Conservation (phyloP, 768 basidiomycete genomes). For the Tylopilus intermedius region DNA sequence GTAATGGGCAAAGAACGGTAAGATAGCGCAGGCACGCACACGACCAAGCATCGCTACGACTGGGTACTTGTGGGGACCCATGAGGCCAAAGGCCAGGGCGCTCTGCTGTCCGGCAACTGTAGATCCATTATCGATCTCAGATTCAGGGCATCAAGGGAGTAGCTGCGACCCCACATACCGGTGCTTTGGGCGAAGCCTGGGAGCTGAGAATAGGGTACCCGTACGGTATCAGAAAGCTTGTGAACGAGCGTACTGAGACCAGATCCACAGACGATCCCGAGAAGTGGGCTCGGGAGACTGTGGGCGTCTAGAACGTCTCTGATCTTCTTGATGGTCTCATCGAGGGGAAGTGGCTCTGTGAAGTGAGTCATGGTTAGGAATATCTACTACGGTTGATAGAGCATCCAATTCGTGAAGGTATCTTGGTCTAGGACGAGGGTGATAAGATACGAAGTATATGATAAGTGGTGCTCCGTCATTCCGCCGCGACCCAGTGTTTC, state of each 20-base stretch:
- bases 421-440: too few species aligned
- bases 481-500: too few species aligned
- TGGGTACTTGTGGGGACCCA: conserved; percentile 64
- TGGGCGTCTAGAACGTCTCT: conserved; percentile 20
- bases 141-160: not conserved
- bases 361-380: conserved; percentile 10
- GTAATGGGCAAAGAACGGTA: not conserved
- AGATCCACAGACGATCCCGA: conserved; percentile 86
- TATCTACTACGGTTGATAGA: too few species aligned
- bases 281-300: conserved; percentile 49
- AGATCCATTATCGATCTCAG: not conserved
- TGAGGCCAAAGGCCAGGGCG: conserved; percentile 70
- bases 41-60: conserved; percentile 89
- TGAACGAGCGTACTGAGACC: conserved; percentile 74
- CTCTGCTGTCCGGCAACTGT: conserved; percentile 81
- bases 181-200: conserved; percentile 76
- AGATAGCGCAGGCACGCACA: conserved; percentile 36
- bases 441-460: too few species aligned
- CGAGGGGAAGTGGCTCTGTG: conserved; percentile 22
- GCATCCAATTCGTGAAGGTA: too few species aligned
- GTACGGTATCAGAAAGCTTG: conserved; percentile 49
- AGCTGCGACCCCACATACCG: conserved; percentile 39
- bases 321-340: conserved; percentile 27
- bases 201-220: conserved; percentile 62
- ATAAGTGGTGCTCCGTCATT: too few species aligned